Base-by-base conservation (phyloP, 768 basidiomycete genomes). In the Leccinum obscurum region DNA sequence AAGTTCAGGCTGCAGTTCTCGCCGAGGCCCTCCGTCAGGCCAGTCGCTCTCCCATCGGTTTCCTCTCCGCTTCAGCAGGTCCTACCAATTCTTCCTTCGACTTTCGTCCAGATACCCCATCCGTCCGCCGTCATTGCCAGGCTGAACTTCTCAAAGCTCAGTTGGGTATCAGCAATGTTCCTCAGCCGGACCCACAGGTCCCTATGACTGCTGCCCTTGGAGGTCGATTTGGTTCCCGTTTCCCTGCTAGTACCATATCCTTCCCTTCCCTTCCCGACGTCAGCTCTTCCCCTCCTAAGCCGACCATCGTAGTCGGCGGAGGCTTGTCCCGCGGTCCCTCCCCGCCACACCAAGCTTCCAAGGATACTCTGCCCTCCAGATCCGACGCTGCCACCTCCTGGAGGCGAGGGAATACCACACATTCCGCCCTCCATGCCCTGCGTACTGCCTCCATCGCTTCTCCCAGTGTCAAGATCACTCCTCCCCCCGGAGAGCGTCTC, bases 141-240 rank as follows among this genome's bases (percentile, higher is more conserved):
- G 84, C 81, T 14, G 90, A 91, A 60, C 83, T 84, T 57, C 78
- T 87, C 49, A 82, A 82, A 53, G 77, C 85, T 41, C 87, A 86
- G 70, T 77, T 87, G 49, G 82, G 84, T 53, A 75, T 84, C 56
- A 14, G 60, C 24, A 39, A 48, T 20, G 9, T 35, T 67, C 57
- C 63, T 66, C 68, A 69, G 39, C 54, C 70, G 35, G 84, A 86
- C 51, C 87, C 88, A 48, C 83, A 84, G 60, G 79, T 86, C 54
- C 90, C 91, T 49, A 91, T 92, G 92, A 89, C 90, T 30, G 90
- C 92, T 52, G 81, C 86, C 46, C 78, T 92, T 37, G 87, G 85
- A 48, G 91, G 91, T 51, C 85, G 85, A 62, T 92, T 90, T 61
- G 90, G 90, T 32, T 81, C 85, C 64, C 88, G 92, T 50, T 32